Evolutionary conservation across 208 protist genomes (phyloP).

Genomic region (Balamuthia mandrillaris): DNA sequence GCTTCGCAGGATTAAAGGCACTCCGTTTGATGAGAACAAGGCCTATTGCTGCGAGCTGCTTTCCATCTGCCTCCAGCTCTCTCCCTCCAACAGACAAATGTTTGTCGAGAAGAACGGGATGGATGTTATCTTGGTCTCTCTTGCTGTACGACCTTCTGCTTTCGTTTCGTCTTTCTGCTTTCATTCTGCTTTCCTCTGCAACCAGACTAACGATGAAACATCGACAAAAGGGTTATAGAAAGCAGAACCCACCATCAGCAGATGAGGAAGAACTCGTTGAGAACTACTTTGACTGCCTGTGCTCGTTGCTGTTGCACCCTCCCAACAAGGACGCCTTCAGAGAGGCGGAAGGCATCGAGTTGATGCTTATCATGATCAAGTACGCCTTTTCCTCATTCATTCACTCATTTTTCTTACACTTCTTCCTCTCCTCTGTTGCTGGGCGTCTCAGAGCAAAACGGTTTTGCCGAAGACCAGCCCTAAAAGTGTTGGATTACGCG

Average conservation of each 20-base stretch:
- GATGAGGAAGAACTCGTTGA: conserved; percentile 61
- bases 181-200: neutral
- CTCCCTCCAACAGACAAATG: conserved; percentile 5
- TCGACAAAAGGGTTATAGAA: neutral
- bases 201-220: neutral
- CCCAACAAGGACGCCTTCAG: conserved; percentile 60
- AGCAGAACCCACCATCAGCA: neutral
- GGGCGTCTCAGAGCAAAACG: conserved; percentile 40
- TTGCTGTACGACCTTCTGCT: conserved; percentile 49
- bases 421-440: neutral
- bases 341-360: conserved; percentile 63
- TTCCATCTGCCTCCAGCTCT: conserved; percentile 55
- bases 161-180: neutral
- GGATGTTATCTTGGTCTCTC: conserved; percentile 45
- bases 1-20: neutral
- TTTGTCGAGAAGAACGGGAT: conserved; percentile 54
- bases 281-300: conserved; percentile 65
- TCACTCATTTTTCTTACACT: neutral
- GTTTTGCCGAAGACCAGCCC: conserved; percentile 47
- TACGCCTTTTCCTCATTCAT: neutral
- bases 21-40: conserved; percentile 59
- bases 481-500: conserved; percentile 62
- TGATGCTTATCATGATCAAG: conserved; percentile 73
- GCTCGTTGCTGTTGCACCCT: conserved; percentile 42
- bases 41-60: conserved; percentile 60